These are phyloP conservation scores for Ajuga reptans DNA, from an alignment of 305 asterid species.

Conservation along the genomic window DNA sequence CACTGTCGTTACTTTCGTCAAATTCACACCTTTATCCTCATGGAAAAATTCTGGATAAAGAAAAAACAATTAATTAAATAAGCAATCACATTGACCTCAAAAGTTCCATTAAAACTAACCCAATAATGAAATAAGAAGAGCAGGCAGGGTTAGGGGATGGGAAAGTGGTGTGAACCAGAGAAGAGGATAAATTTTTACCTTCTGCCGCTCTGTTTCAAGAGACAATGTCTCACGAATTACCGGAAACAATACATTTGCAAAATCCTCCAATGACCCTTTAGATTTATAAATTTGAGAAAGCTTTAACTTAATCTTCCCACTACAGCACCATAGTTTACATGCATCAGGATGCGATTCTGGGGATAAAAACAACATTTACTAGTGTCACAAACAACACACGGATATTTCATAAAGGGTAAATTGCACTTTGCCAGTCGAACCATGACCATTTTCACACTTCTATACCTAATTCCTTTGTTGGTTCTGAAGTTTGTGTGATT, in stretches of 20 bases:
- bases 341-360: slow-evolving; percentile 29
- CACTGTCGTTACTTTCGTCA: background rate
- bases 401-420: background rate
- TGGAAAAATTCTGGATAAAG: background rate
- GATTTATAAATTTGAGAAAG: slow-evolving; percentile 49
- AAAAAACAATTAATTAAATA: background rate
- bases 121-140: slow-evolving; percentile 2
- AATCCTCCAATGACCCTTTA: slow-evolving; percentile 41
- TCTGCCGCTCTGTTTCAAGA: slow-evolving; percentile 35
- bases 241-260: slow-evolving; percentile 44
- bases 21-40: background rate
- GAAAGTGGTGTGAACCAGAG: background rate
- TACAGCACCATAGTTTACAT: slow-evolving; percentile 37
- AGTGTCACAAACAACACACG: slow-evolving; percentile 14
- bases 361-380: slow-evolving; percentile 1
- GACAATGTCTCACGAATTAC: slow-evolving; percentile 44
- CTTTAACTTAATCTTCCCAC: slow-evolving; percentile 49
- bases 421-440: background rate
- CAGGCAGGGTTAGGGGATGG: background rate
- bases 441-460: background rate
- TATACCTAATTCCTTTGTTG: background rate
- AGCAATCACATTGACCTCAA: background rate
- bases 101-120: background rate
- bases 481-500: background rate
- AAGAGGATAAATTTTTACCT: slow-evolving; percentile 25